phyloP scores from a whole-genome alignment of 2,329 filamentous ascomycete genomes.

The Exophiala aquamarina region DNA sequence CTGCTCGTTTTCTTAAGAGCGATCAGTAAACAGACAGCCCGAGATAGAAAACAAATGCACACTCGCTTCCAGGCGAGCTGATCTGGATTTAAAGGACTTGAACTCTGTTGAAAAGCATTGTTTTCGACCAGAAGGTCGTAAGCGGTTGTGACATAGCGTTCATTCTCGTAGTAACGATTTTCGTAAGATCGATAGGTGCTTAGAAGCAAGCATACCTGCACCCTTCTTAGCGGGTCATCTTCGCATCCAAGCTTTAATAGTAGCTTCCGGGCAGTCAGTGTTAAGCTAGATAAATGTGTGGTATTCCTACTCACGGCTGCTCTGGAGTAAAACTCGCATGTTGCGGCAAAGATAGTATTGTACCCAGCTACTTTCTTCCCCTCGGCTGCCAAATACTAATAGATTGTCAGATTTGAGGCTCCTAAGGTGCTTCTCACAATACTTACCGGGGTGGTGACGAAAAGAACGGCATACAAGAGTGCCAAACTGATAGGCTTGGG shows the following conservation, averaged over 20 bases:
- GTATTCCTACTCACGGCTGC: constrained; percentile 1
- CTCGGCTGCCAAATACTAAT: constrained; percentile 1
- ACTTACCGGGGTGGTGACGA: constrained; percentile 1
- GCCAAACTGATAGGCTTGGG: constrained; percentile 3
- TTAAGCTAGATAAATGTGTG: background rate
- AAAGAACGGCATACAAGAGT: constrained; percentile 6
- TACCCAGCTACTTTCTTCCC: background rate
- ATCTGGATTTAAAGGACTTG: background rate
- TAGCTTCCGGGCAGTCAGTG: background rate
- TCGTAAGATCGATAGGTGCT: constrained; percentile 1
- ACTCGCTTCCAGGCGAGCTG: constrained; percentile 1
- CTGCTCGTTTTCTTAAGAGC: constrained; percentile 2
- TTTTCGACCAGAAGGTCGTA: background rate
- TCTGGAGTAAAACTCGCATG: constrained; percentile 2
- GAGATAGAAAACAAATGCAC: background rate
- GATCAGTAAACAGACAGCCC: background rate
- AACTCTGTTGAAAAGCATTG: background rate
- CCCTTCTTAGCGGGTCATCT: background rate
- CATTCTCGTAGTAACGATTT: constrained; percentile 3
- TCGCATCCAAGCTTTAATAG: constrained; percentile 6
- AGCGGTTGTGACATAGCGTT: constrained; percentile 1
- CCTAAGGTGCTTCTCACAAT: background rate
- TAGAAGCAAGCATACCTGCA: constrained; percentile 7
- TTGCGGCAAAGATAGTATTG: background rate
- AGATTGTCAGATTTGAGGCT: background rate